Base-by-base conservation (phyloP, 2,329 filamentous ascomycete species). In the Cladophialophora bantiana region DNA sequence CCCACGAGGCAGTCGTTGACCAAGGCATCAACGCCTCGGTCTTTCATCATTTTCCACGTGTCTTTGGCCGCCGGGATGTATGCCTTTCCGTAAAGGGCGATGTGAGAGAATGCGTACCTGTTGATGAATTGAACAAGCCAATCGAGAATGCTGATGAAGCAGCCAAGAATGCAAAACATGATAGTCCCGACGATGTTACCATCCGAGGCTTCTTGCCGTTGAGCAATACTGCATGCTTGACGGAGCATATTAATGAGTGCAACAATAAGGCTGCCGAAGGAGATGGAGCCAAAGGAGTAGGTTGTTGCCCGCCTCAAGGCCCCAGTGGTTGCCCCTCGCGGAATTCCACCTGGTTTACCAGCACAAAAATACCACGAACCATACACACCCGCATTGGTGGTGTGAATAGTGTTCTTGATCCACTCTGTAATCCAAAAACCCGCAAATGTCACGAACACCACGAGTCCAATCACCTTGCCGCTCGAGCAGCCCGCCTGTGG, bases 401-500 rank as follows among this genome's bases (percentile, higher is more conserved):
- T 90, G 76, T 98, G 93, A 55, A 97, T 92, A 0, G 92, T 93
- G 79, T 96, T 97, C 82, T 97, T 97, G 73, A 97, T 82, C 85
- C 91, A 94, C 77, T 98, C 94, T 1, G 91, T 90, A 70, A 97
- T 89, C 94, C 94, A 98, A 80, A 96, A 97, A 79, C 89, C 92
- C 61, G 93, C 90, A 74, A 98, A 97, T 0, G 93, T 96, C 72
- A 93, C 86, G 77, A 96, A 97, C 18, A 90, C 91, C 4, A 96
- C 82, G 35, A 97, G 80, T 0, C 94, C 94, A 67, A 93, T 94
- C 53, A 97, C 91, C 71, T 89, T 94, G 59, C 83, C 92, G 5
- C 82, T 84, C 67, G 90, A 89, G 73, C 94, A 97, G 70, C 87
- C 75, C 38, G 74, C 77, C 13, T 80, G 78, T 40, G 73, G 76